Evolutionary conservation across 2,329 filamentous ascomycete genomes (phyloP), one percentile per base, ranked within the genome.

Genomic region (Trichoderma simmonsii): DNA sequence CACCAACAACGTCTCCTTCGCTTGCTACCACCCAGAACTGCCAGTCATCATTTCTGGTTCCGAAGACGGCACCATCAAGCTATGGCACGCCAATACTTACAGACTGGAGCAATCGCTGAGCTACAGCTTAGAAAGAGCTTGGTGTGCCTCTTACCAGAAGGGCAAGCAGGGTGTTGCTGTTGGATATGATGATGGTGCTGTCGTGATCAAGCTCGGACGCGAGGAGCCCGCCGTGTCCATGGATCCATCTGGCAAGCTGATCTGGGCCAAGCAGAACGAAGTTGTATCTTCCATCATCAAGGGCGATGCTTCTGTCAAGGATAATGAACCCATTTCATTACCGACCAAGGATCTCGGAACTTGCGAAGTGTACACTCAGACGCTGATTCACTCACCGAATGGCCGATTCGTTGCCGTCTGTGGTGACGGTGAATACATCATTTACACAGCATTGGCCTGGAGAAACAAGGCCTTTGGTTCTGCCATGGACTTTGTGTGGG

Each of bases 41-140:
- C 96, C 96, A 3, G 92, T 99, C 75, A 99, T 99, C 79, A 95
- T 99, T 71, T 98, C 96, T 28, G 96, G 96, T 77, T 98, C 95
- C 30, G 96, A 99, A 83, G 96, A 99, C 82, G 95, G 95, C 75
- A 97, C 95, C 0, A 91, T 99, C 80, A 97, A 97, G 83, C 95
- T 99, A 82, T 99, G 96, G 96, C 95, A 99, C 81, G 95, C 95
- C 75, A 98, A 97, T 80, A 99, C 96, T 68, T 98, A 98, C 83
- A 89, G 96, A 75, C 89, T 98, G 73, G 96, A 98, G 82, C 96
- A 98, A 80, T 97, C 95, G 0, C 86, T 99, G 74, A 98, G 94
- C 84, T 99, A 99, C 82, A 96, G 95, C 34, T 85, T 99, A 63
- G 96, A 99, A 83, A 90, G 96, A 78, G 96, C 95, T 70, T 99